phyloP scores from a whole-genome alignment of 2,329 filamentous ascomycete genomes.

The Alternaria conjuncta region DNA sequence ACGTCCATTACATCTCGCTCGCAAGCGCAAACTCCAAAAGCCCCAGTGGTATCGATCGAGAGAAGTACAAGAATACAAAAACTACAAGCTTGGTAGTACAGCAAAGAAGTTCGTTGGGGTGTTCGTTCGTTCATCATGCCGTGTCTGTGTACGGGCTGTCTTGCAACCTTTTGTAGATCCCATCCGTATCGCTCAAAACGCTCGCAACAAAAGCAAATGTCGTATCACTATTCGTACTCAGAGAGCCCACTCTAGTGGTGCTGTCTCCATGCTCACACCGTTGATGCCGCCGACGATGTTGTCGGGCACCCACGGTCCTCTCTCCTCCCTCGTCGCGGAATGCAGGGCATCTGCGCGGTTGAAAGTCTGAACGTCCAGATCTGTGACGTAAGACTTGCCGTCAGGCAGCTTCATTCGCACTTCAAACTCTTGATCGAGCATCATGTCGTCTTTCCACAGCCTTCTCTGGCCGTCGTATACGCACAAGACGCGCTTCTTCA shows the following conservation, averaged over 20 bases:
- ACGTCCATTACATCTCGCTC: conserved; percentile 6
- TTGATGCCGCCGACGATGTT: conserved; percentile 56
- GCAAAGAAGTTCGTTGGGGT: conserved; percentile 7
- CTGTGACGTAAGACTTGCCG: conserved; percentile 83
- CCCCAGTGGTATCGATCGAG: conserved; percentile 20
- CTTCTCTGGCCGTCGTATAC: conserved; percentile 88
- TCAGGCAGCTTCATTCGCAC: conserved; percentile 76
- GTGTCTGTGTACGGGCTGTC: conserved; percentile 27
- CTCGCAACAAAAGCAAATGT: conserved; percentile 3
- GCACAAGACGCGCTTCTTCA: conserved; percentile 95
- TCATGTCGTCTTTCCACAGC: conserved; percentile 98
- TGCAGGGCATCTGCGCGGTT: conserved; percentile 86
- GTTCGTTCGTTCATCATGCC: conserved; percentile 11
- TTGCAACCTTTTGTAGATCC: conserved; percentile 17
- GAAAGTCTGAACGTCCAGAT: conserved; percentile 89
- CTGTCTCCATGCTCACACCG: neutral
- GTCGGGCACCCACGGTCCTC: conserved; percentile 81
- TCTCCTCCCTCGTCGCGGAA: conserved; percentile 81
- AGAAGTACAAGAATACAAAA: conserved; percentile 5
- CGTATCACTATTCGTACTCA: conserved; percentile 5
- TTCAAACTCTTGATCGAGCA: conserved; percentile 94
- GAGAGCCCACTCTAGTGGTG: conserved; percentile 5
- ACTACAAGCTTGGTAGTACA: conserved; percentile 11
- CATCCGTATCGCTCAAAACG: conserved; percentile 13
- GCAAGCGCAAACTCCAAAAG: neutral